These are phyloP conservation scores for Acanthamoeba royreba DNA, from an alignment of 208 protist genomes.

Conservation along the genomic window DNA sequence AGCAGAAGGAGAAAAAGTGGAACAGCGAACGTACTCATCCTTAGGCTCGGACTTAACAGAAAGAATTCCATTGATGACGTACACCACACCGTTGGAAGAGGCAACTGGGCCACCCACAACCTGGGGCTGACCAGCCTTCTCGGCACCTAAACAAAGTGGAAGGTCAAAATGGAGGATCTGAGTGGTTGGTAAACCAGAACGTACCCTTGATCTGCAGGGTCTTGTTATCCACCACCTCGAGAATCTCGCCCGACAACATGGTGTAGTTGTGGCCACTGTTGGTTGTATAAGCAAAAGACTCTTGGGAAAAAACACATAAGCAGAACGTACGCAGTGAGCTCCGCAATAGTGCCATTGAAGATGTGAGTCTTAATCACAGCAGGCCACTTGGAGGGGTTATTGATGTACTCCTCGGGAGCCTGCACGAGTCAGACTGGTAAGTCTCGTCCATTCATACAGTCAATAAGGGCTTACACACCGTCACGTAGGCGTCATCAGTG, in stretches of 20 bases:
- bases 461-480: not conserved
- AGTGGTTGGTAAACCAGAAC: too few species aligned
- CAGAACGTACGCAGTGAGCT: not conserved
- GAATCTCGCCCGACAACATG: not conserved
- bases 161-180: too few species aligned
- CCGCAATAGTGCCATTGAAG: not conserved
- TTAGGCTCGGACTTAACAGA: not conserved
- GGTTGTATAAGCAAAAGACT: too few species aligned
- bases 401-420: not conserved
- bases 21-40: not conserved
- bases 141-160: too few species aligned
- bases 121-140: not conserved
- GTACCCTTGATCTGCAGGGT: not conserved
- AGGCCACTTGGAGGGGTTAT: not conserved
- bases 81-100: not conserved
- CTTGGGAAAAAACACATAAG: not conserved
- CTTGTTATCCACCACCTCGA: not conserved
- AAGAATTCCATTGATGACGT: not conserved
- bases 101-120: not conserved
- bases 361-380: slow-evolving; percentile 24
- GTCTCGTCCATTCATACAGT: not conserved
- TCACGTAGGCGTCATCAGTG: not conserved
- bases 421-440: not conserved
- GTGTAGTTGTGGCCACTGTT: not conserved
- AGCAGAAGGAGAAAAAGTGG: not conserved